These are phyloP conservation scores for Dactylellina leptospora DNA, from an alignment of 2,329 filamentous ascomycete genomes.

Conservation along the genomic window DNA sequence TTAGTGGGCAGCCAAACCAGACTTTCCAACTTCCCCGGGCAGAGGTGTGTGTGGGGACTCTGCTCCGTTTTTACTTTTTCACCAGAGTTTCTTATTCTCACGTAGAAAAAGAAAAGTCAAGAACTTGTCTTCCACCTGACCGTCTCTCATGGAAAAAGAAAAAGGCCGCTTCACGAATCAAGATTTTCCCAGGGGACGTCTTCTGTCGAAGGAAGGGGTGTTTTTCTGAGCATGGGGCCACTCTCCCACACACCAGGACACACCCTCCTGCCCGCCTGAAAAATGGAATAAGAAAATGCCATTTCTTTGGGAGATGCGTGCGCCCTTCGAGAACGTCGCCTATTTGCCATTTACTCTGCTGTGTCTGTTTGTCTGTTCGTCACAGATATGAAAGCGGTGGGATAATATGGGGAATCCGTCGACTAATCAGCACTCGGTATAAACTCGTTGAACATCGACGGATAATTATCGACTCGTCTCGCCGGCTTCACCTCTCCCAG, in stretches of 20 bases:
- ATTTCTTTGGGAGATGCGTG: too few species aligned
- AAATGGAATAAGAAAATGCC: too few species aligned
- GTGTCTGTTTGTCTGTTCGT: not conserved
- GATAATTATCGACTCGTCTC: constrained; percentile 3
- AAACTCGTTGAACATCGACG: constrained; percentile 1
- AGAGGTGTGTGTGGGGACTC: constrained; percentile 41
- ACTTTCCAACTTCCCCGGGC: constrained; percentile 50
- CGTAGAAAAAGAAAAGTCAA: not conserved
- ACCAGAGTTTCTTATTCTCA: not conserved
- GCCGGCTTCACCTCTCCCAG: not conserved
- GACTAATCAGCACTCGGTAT: constrained; percentile 8
- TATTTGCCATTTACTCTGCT: not conserved
- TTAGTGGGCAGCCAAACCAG: constrained; percentile 11
- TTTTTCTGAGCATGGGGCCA: constrained; percentile 51
- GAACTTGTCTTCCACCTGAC: constrained; percentile 52
- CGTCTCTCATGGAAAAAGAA: constrained; percentile 32
- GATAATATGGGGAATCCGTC: not conserved
- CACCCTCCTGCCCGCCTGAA: constrained; percentile 4
- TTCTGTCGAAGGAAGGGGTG: constrained; percentile 33
- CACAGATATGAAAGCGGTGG: constrained; percentile 5
- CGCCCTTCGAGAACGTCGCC: constrained; percentile 42
- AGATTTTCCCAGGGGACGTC: constrained; percentile 51
- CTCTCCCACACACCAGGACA: constrained; percentile 31
- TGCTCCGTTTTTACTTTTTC: not conserved
- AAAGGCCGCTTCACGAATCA: constrained; percentile 29